A percentile compares a stretch with the other conserved stretches of the same genome.
Evolutionary conservation across 1,139 yeast species (phyloP).

Genomic region (Yamadazyma membranifaciens): DNA sequence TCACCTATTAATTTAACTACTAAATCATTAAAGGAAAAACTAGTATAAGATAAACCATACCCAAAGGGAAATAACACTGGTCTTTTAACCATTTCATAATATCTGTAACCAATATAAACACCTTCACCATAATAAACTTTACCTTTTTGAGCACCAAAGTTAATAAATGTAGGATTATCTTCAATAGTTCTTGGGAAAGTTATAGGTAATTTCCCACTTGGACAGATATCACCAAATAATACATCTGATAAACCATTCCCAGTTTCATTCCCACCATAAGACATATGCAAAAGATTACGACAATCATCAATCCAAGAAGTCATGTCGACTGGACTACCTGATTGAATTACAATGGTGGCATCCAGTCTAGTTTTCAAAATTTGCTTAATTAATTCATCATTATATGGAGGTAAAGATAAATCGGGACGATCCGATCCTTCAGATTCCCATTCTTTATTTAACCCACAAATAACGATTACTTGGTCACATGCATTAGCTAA

Average conservation of each 20-base stretch:
- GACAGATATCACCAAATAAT: conserved; percentile 24
- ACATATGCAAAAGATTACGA: conserved; percentile 46
- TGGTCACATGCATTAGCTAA: conserved; percentile 31
- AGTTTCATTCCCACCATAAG: conserved; percentile 37
- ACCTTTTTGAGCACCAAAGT: conserved; percentile 39
- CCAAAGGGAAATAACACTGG: conserved; percentile 59
- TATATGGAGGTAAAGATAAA: conserved; percentile 45
- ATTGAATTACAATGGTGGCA: conserved; percentile 55
- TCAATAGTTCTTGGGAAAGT: conserved; percentile 47
- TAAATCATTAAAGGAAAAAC: conserved; percentile 29
- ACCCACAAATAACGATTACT: conserved; percentile 43
- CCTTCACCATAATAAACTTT: conserved; percentile 55
- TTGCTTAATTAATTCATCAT: conserved; percentile 45
- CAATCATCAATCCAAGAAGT: conserved; percentile 56
- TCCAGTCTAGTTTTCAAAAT: conserved; percentile 49
- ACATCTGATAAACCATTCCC: conserved; percentile 25
- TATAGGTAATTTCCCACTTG: conserved; percentile 31
- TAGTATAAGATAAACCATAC: conserved; percentile 57
- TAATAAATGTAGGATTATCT: conserved; percentile 46
- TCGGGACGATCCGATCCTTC: conserved; percentile 36
- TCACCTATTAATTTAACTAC: conserved; percentile 15
- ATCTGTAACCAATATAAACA: conserved; percentile 59
- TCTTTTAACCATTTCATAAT: conserved; percentile 49
- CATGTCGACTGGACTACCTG: conserved; percentile 62
- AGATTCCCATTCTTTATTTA: conserved; percentile 37